Base-by-base conservation (phyloP, 371 early-diverging fungal genomes). In the Mortierella sp. region DNA sequence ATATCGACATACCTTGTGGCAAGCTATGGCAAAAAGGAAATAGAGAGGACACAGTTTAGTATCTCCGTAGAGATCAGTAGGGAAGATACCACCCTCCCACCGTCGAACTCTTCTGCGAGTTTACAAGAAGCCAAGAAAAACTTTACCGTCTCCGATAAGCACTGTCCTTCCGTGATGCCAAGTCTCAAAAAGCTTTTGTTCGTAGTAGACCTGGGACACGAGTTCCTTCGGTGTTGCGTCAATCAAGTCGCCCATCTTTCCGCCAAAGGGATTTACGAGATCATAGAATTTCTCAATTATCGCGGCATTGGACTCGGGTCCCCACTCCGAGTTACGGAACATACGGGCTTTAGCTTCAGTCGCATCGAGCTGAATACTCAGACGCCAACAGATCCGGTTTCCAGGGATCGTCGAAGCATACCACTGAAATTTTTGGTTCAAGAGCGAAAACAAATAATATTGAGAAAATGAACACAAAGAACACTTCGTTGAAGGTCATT, bases 141-240 rank as follows among this genome's bases (percentile, higher is more conserved):
- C n/a, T n/a, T n/a, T 49, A 72, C 72, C 73, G 54, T 72, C 67
- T 15, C 60, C 67, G 9, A 59, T 54, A 0, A 72, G 42, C 2
- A 48, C 63, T 4, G 58, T 59, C 2, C 67, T 44, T 0, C 56
- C 51, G 54, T 61, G 19, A 23, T 58, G 28, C 73, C 73, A 66
- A 2, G 73, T 66, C 56, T 66, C 53, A 37, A 64, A 66, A 3
- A 65, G 14, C 50, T 62, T 61, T 24, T 72, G 63, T 34, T 67
- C 67, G 3, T 66, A 46, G 19, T 49, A 58, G 37, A 71, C 72
- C 26, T 28, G 60, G 6, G 65, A 71, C 17, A 58, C 60, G 17
- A 19, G 8, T 6, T 64, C 64, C 41, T 46, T 41, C 17, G 56
- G 51, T 4, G 72, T 72, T 0, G 44, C 52, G 4, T 64, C 61